Percentiles rank a stretch among this genome's conserved stretches.
These are phyloP conservation scores for Recurvomyces mirabilis DNA, from an alignment of 495 filamentous ascomycete species.

Conservation along the genomic window DNA sequence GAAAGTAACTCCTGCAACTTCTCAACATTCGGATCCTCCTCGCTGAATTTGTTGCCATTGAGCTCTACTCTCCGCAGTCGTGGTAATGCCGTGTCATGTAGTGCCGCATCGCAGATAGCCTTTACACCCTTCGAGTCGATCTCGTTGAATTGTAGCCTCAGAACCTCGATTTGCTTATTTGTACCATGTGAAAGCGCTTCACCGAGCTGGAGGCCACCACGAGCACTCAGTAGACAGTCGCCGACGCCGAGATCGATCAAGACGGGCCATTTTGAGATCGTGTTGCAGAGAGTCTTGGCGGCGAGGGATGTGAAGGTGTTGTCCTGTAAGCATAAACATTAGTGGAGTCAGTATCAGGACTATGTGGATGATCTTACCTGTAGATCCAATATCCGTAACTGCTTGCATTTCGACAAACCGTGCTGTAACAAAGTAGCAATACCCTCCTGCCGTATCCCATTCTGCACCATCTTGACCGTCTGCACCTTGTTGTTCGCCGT, in stretches of 20 bases:
- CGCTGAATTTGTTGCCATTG: conserved; percentile 89
- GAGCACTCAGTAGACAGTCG: conserved; percentile 73
- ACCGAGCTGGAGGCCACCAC: conserved; percentile 64
- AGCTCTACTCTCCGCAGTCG: conserved; percentile 72
- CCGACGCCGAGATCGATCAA: conserved; percentile 78
- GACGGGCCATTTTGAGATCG: conserved; percentile 60
- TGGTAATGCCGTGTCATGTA: conserved; percentile 51
- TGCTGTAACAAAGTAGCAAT: conserved; percentile 64
- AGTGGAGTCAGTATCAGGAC: neutral
- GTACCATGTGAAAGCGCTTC: conserved; percentile 60
- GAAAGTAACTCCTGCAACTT: conserved; percentile 41
- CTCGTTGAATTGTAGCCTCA: conserved; percentile 90
- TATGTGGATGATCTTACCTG: neutral
- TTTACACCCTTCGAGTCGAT: conserved; percentile 65
- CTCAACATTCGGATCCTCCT: conserved; percentile 60
- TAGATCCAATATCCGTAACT: conserved; percentile 67
- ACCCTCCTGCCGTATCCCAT: conserved; percentile 91
- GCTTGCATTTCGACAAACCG: conserved; percentile 55
- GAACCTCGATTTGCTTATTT: conserved; percentile 63
- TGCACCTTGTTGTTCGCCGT: conserved; percentile 66
- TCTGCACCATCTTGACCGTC: conserved; percentile 94
- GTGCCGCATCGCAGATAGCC: conserved; percentile 49
- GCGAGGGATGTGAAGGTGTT: conserved; percentile 87
- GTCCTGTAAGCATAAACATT: conserved; percentile 49
- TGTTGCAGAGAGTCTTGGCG: conserved; percentile 64